Evolutionary conservation across 768 basidiomycete genomes (phyloP), one percentile per base, ranked within the genome.

Genomic region (Imleria badia): DNA sequence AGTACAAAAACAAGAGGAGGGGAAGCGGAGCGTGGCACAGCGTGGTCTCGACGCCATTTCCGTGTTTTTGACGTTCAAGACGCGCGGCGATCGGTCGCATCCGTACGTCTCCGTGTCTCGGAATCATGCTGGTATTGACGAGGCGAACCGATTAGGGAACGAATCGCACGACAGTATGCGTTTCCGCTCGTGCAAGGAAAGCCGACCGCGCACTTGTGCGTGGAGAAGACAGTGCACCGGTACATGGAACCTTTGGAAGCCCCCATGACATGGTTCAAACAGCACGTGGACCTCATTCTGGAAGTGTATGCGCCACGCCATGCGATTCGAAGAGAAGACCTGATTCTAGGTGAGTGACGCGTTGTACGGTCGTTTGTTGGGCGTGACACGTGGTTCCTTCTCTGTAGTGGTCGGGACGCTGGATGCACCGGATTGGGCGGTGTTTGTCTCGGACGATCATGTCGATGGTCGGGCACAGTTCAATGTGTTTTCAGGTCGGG

Each of bases 371-470:
- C 9, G 17, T n/a, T 48, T 49, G 13, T 30, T 19, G 20, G 33
- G 36, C 35, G 5, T 52, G 10, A 36, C 26, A 23, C 15, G 7
- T 20, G n/a, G 6, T 36, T 43, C 31, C 51, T 56, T 33, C 11
- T 34, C 19, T 39, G 11, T 44, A 81, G 81, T 91, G 22, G 81
- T 91, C 31, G 91, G 91, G 5, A 79, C 86, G 0, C 75, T 94
- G 5, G 80, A 82, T 44, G 80, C 90, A 8, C 78, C 82, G 0
- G 85, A 88, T 52, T 88, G 89, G 69, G 90, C 83, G 1, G 70
- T 89, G 23, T 85, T 91, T 58, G 89, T 91, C 35, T 87, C 86
- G 61, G 86, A 90, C 54, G 75, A 75, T 54, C 86, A 89, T 69
- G 81, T 78, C 2, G 79, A 85, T 59, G 79, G 83, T 5, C 61